phyloP scores from a whole-genome alignment of 331 rosid species.

The Telfairia occidentalis region DNA sequence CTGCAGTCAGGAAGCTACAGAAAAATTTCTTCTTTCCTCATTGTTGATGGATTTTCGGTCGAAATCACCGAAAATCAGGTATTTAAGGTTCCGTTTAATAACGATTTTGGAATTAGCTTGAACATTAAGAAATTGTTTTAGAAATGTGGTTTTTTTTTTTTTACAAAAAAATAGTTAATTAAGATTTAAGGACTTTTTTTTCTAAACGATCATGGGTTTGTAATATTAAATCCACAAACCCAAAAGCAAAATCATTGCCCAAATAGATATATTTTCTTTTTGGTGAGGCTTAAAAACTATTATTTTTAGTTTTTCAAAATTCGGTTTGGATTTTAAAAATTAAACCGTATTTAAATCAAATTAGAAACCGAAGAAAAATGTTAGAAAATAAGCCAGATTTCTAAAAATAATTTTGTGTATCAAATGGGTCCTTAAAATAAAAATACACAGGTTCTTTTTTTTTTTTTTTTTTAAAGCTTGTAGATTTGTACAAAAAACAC shows the following conservation, averaged over 20 bases:
- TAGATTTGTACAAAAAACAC: background rate
- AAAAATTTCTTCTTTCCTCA: conserved; percentile 60
- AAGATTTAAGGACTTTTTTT: too few species aligned
- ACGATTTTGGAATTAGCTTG: background rate
- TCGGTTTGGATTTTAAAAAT: background rate
- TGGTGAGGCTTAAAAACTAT: too few species aligned
- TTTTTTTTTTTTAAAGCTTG: background rate
- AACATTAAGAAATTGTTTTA: background rate
- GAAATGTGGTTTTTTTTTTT: background rate
- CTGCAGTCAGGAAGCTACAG: conserved; percentile 59
- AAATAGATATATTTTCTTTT: too few species aligned
- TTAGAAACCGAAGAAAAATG: background rate
- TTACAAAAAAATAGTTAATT: too few species aligned
- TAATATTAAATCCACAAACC: background rate
- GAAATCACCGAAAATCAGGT: conserved; percentile 68
- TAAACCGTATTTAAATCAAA: background rate
- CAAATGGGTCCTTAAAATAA: background rate
- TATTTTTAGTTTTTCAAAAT: background rate
- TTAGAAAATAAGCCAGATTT: background rate
- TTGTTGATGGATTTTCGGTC: conserved; percentile 76
- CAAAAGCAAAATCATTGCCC: background rate
- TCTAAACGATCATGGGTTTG: too few species aligned
- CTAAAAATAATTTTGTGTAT: background rate
- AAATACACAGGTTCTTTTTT: background rate
- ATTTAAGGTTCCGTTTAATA: background rate